Conservation (phyloP, 768 basidiomycete genomes). For the Candolleomyces aberdarensis region DNA sequence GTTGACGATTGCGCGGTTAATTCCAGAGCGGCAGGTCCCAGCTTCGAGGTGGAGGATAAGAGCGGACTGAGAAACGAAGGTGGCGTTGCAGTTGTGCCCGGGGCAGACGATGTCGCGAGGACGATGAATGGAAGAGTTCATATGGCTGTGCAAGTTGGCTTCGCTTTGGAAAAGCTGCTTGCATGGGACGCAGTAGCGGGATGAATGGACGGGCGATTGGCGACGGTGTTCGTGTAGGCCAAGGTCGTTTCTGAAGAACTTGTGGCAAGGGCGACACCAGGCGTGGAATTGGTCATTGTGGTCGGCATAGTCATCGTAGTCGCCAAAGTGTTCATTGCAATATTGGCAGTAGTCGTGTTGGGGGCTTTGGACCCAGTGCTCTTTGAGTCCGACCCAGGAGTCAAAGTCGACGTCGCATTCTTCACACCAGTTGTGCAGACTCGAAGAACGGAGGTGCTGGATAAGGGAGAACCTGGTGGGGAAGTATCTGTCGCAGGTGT, state of each 20-base stretch:
- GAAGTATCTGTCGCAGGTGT: neutral
- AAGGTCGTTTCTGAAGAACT: constrained; percentile 32
- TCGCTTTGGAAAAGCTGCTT: constrained; percentile 34
- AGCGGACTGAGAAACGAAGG: constrained; percentile 52
- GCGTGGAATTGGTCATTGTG: constrained; percentile 41
- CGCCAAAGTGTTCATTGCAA: constrained; percentile 40
- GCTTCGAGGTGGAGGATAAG: constrained; percentile 63
- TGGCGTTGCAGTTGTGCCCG: constrained; percentile 40
- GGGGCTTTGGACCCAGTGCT: constrained; percentile 49
- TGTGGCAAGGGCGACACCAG: constrained; percentile 39
- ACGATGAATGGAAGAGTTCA: constrained; percentile 50
- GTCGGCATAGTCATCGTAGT: constrained; percentile 22
- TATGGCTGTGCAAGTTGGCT: constrained; percentile 33
- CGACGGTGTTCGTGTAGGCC: constrained; percentile 45
- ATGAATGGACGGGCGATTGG: constrained; percentile 30
- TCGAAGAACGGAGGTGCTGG: neutral
- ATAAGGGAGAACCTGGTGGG: neutral
- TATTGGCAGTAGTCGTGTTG: constrained; percentile 46
- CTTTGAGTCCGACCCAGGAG: constrained; percentile 27
- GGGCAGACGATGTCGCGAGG: constrained; percentile 32
- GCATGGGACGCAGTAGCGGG: constrained; percentile 42
- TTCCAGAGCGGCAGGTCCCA: constrained; percentile 52
- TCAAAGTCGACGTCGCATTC: constrained; percentile 14
- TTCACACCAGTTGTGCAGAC: constrained; percentile 11
- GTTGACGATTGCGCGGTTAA: constrained; percentile 39